Evolutionary conservation across 345 rosid species (phyloP), one percentile per base, ranked within the genome.

Genomic region (Durio zibethinus): DNA sequence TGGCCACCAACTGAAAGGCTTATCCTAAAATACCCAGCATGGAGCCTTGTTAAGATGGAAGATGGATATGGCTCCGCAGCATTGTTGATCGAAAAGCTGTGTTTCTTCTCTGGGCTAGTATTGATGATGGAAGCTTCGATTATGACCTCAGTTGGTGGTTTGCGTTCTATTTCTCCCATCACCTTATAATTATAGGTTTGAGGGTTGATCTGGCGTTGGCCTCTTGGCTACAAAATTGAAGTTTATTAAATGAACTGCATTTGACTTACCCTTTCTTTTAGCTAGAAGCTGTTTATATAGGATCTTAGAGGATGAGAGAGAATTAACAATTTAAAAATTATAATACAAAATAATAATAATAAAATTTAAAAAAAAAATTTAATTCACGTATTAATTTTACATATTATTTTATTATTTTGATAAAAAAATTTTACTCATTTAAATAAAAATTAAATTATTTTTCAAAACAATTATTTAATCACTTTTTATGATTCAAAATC

Each of bases 1-100:
- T 84, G 86, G 80, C 69, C 45, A 7, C 80, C 78, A 10, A 87
- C 72, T 31, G 90, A 87, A 35, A 84, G 69, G 74, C 81, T 81
- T 61, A 87, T 80, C 62, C 84, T 64, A 77, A 89, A 89, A 76
- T 84, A 80, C 11, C 90, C 90, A 12, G 89, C 87, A 38, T 89
- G 83, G 35, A 85, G 52, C 63, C 77, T 76, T 5, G 83, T 75
- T 65, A 87, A 64, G 72, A 87, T 72, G 23, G 80, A 84, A 45
- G 85, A 48, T 7, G 57, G 50, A 18, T 77, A 56, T 31, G 77
- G 74, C 42, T 79, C 59, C 21, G 29, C 42, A 43, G 36, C 59
- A 15, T 25, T 15, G 16, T 72, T 31, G 14, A 47, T 14, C 12
- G 73, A 10, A 38, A 38, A 76, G 48, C 53, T 5, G 15, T 25